Conservation (phyloP, 352 stramenopile species). For the Phytopythium vexans region DNA sequence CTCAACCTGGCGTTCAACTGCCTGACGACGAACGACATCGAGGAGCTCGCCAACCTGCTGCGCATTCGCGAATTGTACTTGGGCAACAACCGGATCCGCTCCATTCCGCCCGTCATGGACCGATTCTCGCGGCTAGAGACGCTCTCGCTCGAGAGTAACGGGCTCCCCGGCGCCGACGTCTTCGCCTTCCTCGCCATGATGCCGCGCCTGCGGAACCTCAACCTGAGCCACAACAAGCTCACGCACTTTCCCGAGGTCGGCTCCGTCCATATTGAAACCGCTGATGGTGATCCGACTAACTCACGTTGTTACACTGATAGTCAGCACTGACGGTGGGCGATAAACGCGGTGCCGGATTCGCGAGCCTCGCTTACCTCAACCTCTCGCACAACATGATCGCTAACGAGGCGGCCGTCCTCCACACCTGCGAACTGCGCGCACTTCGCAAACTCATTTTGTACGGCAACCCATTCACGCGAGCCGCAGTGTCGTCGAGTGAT, state of each 20-base stretch:
- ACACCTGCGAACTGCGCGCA: constrained; percentile 43
- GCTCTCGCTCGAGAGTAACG: constrained; percentile 78
- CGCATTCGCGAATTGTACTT: constrained; percentile 79
- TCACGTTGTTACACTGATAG: constrained; percentile 5
- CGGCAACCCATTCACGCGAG: constrained; percentile 63
- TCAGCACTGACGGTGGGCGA: constrained; percentile 48
- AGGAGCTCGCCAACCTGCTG: constrained; percentile 68
- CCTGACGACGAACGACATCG: constrained; percentile 49
- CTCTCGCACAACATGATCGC: constrained; percentile 67
- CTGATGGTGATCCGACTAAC: background rate
- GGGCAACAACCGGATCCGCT: constrained; percentile 66
- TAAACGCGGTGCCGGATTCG: constrained; percentile 64
- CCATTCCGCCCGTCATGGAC: constrained; percentile 73
- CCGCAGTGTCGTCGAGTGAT: constrained; percentile 60
- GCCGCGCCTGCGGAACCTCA: constrained; percentile 65
- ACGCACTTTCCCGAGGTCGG: constrained; percentile 63
- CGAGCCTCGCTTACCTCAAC: constrained; percentile 69
- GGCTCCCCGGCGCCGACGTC: constrained; percentile 55
- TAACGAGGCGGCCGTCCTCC: constrained; percentile 42
- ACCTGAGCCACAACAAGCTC: constrained; percentile 81
- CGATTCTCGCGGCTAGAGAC: constrained; percentile 71
- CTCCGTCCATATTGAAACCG: background rate
- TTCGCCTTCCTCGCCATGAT: constrained; percentile 69
- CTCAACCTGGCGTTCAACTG: constrained; percentile 84
- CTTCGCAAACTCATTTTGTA: constrained; percentile 74